Evolutionary conservation across 129 eudicot genomes (phyloP).

Genomic region (Pittosporum tobira): DNA sequence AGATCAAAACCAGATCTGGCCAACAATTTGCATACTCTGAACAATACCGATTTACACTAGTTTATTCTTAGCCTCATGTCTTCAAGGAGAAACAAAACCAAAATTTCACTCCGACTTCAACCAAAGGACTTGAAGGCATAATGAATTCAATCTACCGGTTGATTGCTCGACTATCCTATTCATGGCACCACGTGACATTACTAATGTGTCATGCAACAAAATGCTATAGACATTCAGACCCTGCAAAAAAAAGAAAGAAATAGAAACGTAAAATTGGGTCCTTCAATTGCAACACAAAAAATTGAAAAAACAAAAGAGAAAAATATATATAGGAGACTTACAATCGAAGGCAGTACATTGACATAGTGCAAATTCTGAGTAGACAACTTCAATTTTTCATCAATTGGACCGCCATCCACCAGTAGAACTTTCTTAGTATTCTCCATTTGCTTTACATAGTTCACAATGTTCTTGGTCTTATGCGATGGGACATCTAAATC

Average conservation of each 20-base stretch:
- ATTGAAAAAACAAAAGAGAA: neutral
- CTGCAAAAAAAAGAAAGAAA: conserved; percentile 1
- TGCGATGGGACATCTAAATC: conserved; percentile 76
- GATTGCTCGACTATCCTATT: too few relatives aligned
- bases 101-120: neutral
- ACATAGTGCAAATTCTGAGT: conserved; percentile 83
- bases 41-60: neutral
- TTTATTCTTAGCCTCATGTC: neutral
- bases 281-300: neutral
- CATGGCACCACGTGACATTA: too few relatives aligned
- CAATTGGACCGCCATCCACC: conserved; percentile 80
- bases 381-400: conserved; percentile 73
- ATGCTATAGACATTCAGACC: neutral
- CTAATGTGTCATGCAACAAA: neutral
- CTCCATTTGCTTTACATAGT: conserved; percentile 61
- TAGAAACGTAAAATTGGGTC: neutral
- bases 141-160: too few relatives aligned
- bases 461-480: conserved; percentile 85
- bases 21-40: neutral
- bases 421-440: conserved; percentile 57
- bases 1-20: neutral
- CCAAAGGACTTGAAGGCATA: too few relatives aligned
- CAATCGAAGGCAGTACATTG: conserved; percentile 79
- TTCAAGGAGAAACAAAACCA: neutral
- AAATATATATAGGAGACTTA: conserved; percentile 54